phyloP scores from a whole-genome alignment of 768 basidiomycete genomes.

The Mycena polygramma region DNA sequence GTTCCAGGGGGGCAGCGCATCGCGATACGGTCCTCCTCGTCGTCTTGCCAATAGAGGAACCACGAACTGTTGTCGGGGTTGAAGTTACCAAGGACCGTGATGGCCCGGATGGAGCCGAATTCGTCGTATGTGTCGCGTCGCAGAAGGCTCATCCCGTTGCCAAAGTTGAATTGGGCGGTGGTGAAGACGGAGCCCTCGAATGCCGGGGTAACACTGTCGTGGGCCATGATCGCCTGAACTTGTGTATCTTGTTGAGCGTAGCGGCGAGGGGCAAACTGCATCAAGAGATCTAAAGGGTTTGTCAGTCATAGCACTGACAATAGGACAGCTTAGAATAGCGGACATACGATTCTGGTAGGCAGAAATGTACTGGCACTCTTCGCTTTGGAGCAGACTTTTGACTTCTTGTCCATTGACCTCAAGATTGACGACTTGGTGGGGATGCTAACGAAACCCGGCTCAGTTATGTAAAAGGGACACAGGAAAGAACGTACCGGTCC shows the following conservation, averaged over 20 bases:
- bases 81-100: neutral
- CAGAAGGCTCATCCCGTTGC: neutral
- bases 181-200: neutral
- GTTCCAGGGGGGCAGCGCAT: neutral
- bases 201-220: neutral
- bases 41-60: conserved; percentile 1
- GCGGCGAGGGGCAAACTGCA: neutral
- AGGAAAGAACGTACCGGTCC: neutral
- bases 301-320: too few relatives aligned
- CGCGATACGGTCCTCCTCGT: neutral
- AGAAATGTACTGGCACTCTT: neutral
- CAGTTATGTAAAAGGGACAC: too few relatives aligned
- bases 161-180: neutral
- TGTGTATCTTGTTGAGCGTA: neutral
- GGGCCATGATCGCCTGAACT: neutral
- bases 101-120: neutral
- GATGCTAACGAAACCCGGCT: too few relatives aligned
- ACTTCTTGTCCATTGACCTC: too few relatives aligned
- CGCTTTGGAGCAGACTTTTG: neutral
- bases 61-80: neutral
- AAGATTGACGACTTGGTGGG: too few relatives aligned
- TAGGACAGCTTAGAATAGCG: neutral
- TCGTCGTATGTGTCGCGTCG: neutral
- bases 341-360: conserved; percentile 5
- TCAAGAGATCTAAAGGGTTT: neutral